Conservation (phyloP, 192 early-diverging fungal species). For the Radiomyces spectabilis region DNA sequence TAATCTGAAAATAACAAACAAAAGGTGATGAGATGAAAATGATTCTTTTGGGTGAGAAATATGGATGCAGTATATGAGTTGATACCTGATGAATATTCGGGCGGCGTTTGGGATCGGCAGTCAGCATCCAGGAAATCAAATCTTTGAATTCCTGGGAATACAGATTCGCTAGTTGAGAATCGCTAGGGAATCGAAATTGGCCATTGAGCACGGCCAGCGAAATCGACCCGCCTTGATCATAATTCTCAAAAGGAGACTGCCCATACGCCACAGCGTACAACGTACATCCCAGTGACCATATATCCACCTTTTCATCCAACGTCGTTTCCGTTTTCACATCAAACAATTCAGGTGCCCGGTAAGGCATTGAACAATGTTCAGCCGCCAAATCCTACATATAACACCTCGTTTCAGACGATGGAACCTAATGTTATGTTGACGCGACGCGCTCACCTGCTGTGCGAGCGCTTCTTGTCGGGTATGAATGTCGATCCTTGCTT, state of each 20-base stretch:
- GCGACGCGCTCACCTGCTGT: conserved; percentile 31
- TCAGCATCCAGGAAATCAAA: conserved; percentile 54
- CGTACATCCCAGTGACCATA: conserved; percentile 73
- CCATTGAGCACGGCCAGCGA: conserved; percentile 59
- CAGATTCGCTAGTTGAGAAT: conserved; percentile 13
- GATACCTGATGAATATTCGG: conserved; percentile 49
- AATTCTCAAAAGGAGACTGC: conserved; percentile 62
- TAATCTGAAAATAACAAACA: too few relatives aligned
- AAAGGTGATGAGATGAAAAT: too few relatives aligned
- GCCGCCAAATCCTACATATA: conserved; percentile 51
- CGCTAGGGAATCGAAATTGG: conserved; percentile 40
- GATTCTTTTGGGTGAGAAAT: too few relatives aligned
- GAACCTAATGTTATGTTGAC: not conserved
- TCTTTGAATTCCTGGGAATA: conserved; percentile 50
- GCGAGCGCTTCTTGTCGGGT: conserved; percentile 51
- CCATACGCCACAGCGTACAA: conserved; percentile 67
- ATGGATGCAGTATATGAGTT: too few relatives aligned
- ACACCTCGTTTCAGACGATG: not conserved
- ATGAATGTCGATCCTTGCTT: conserved; percentile 46
- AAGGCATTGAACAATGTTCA: conserved; percentile 65
- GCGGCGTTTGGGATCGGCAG: conserved; percentile 45
- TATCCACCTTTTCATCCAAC: conserved; percentile 65
- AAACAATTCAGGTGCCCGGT: conserved; percentile 73
- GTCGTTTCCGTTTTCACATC: conserved; percentile 57
- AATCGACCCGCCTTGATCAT: conserved; percentile 59